Evolutionary conservation across 2,329 filamentous ascomycete species (phyloP), one percentile per base, ranked within the genome.

Genomic region (Epichloe brachyelytri): DNA sequence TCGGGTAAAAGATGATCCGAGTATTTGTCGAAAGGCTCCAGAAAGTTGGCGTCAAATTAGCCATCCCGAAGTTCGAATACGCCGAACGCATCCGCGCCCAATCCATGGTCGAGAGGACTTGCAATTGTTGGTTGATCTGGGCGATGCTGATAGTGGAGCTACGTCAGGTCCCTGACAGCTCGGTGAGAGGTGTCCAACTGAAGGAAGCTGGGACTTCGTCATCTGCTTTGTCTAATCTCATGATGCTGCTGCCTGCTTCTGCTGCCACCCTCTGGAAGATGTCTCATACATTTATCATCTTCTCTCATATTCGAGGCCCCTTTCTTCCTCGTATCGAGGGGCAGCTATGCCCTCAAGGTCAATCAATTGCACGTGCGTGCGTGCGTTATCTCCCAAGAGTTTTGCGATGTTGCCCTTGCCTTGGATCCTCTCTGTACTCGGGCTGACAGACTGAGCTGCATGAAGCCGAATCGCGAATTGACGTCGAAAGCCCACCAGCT

Each of bases 1-100:
- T 38, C 69, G 63, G 51, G 64, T 63, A 68, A 60, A 15, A 76
- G 62, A 14, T 71, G 64, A 3, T 69, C 62, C 12, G 60, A 58
- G 49, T 71, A 68, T 50, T 30, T 30, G 3, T 67, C 60, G 3
- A 68, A 61, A 1, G 71, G 69, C 43, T 70, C 70, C n/a, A 71
- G 58, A 53, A 76, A 79, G 38, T 69, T 55, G 34, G 70, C 71
- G 53, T 75, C 72, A 49, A 75, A 75, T 59, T 73, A 74, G 49
- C 70, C 68, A 55, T 74, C 72, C 34, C 72, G 63, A 17, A 67
- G 56, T 58, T 75, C 72, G 5, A 60, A 59, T 30, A 74, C 61
- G 26, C 70, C 71, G 54, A 72, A 73, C 2, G 68, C 69, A 38
- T 71, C 63, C 34, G 62, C 62, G 33, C 66, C 64, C 11, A 69